Percentiles rank a stretch among this genome's conserved stretches.
Evolutionary conservation across 2,329 filamentous ascomycete genomes (phyloP).

Genomic region (Emergomyces africanus): DNA sequence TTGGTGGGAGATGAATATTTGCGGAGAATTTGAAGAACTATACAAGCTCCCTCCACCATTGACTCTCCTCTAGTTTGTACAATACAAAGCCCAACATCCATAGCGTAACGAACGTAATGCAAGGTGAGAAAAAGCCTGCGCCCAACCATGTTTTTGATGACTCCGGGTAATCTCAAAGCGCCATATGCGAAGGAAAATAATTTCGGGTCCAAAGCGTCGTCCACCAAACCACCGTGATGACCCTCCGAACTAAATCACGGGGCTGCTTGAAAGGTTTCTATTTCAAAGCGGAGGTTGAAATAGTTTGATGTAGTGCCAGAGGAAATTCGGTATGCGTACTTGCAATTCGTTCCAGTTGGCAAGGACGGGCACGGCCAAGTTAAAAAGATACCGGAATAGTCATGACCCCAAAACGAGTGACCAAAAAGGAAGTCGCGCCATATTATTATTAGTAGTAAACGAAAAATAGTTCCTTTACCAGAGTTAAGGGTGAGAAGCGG

Average conservation of each 20-base stretch:
- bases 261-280: no score
- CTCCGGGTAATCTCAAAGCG: neutral
- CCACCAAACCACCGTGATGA: neutral
- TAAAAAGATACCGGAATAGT: neutral
- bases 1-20: neutral
- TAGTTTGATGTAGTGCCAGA: neutral
- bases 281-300: neutral
- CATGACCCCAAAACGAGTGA: neutral
- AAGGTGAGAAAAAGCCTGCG: slow-evolving; percentile 2
- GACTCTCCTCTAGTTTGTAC: neutral
- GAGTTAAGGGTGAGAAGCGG: neutral
- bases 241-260: neutral
- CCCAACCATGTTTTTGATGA: neutral
- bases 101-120: slow-evolving; percentile 14
- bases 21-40: neutral
- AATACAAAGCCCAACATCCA: slow-evolving; percentile 1
- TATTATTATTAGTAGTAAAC: neutral
- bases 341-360: neutral
- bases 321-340: neutral
- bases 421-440: neutral
- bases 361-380: neutral
- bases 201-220: neutral
- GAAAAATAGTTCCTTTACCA: neutral
- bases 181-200: no score
- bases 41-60: neutral